Evolutionary conservation across 768 basidiomycete species (phyloP), one percentile per base, ranked within the genome.

Genomic region (Boletus subcaerulescens): DNA sequence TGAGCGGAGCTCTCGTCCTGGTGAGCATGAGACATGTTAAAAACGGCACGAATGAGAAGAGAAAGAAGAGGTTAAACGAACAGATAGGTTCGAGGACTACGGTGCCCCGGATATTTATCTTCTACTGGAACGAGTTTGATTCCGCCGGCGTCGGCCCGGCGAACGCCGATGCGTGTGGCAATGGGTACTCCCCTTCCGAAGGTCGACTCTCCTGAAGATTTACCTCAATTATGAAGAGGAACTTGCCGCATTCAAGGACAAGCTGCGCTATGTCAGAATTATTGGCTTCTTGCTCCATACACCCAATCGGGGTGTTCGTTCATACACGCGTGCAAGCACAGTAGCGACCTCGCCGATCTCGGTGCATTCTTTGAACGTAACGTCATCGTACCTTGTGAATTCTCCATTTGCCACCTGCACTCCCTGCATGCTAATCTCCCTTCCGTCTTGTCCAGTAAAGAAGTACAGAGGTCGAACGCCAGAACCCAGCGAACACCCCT

Each of bases 401-500:
- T 14, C 12, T 45, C 39, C n/a, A 6, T 42, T 36, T 32, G 0
- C 39, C 40, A 24, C 40, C 8, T 20, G 46, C 46, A 29, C 15
- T 43, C 5, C 22, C 5, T n/a, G 31, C 26, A 39, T 35, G 9
- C n/a, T 14, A 15, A 11, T 35, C 24, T 24, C 49, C 14, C 24
- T 32, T 36, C n/a, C 11, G 3, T 41, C n/a, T 15, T 26, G 24
- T 38, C 20, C 33, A 64, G 63, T 66, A 17, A 60, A 45, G 31
- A 56, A 39, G 24, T 47, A 17, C 42, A 63, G 52, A 45, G 57
- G 59, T 22, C 53, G 53, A 42, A 73, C 64, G 1, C 69, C 68
- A 6, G 20, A 42, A 31, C 20, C 59, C 9, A 61, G 56, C 12
- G n/a, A 45, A 8, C 53, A 57, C 45, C 36, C 63, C 8, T 59